Base-by-base conservation (phyloP, 2,329 filamentous ascomycete genomes). In the Cordyceps militaris region DNA sequence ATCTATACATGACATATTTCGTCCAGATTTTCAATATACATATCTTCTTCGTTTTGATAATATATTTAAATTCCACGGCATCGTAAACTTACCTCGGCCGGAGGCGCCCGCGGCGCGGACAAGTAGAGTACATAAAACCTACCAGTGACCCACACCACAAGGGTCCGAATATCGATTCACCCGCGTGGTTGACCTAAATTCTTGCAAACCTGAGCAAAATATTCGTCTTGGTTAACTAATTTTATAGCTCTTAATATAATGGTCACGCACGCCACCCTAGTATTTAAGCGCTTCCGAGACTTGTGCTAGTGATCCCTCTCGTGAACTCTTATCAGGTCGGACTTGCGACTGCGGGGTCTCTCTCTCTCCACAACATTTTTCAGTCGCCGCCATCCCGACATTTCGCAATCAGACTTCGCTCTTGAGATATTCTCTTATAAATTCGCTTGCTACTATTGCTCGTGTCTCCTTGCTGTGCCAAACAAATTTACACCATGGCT, bases 401-500 rank as follows among this genome's bases (percentile, higher is more conserved):
- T n/a, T n/a, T n/a, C n/a, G n/a, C n/a, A 43, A 24, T 56, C 54
- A 43, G 13, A 21, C 26, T 49, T 30, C 38, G 43, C 53, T 56
- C 23, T 48, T 40, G 2, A 26, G n/a, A 23, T 16, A 19, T 30
- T 23, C 13, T 56, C n/a, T 21, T 40, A 6, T 21, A 13, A 48
- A 11, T 56, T 14, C 3, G 10, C 23, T 16, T 46, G 9, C 16
- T 42, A 21, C n/a, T 2, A 2, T 46, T 21, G 16, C 19, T 30
- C 7, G 23, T 42, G 16, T 6, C 21, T 32, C 13, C 7, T 24
- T 44, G 38, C 2, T 32, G n/a, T 40, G n/a, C n/a, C n/a, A n/a
- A 44, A 5, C 32, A 21, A 50, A 26, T 13, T 21, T 38, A 44
- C 58, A 65, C 48, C 58, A 89, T 89, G 86, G 78, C 83, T 57